Base-by-base conservation (phyloP, 495 filamentous ascomycete species). In the Pseudomonodictys pantanalensis region DNA sequence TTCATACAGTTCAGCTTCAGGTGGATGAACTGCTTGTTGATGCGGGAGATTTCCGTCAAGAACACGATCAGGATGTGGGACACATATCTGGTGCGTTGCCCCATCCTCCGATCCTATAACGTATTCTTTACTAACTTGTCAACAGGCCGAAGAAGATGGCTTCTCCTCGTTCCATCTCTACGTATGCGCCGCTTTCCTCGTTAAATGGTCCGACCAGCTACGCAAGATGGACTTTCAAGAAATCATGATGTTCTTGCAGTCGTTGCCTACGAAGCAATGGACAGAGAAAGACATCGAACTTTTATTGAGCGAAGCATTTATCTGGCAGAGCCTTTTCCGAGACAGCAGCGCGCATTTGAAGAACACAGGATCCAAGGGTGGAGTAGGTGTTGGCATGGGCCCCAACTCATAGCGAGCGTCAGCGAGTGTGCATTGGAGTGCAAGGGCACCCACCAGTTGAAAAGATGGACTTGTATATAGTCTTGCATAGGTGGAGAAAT, bases 1-100 rank as follows among this genome's bases (percentile, higher is more conserved):
- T 98, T 98, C 66, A 97, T 98, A 72, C 93, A 98, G 69, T 98
- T 98, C 69, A 95, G 90, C 71, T 98, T 98, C 71, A 82, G 93
- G 57, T 98, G 93, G 93, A 97, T 98, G 93, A 98, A 98, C 67
- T 98, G 93, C 68, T 80, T 98, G 58, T 77, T 98, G 64, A 98
- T 98, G 93, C 81, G 93, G 59, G 93, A 98, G 73, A 88, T 98
- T 58, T 95, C 86, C 71, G 90, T 98, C 38, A 88, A 85, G 72
- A 97, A 96, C 67, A 96, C 90, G 1, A 96, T 97, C 64, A 79
- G 93, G 60, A 98, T 98, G 93, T 98, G 93, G 93, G 93, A 98
- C 76, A 98, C 93, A 10, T 98, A 98, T 73, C 83, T 98, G 79
- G 91, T 95, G 75, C 66, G 84, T 71, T 11, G 5, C 24, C 46